These are phyloP conservation scores for Metarhizium robertsii DNA, from an alignment of 2,329 filamentous ascomycete species.

Conservation along the genomic window DNA sequence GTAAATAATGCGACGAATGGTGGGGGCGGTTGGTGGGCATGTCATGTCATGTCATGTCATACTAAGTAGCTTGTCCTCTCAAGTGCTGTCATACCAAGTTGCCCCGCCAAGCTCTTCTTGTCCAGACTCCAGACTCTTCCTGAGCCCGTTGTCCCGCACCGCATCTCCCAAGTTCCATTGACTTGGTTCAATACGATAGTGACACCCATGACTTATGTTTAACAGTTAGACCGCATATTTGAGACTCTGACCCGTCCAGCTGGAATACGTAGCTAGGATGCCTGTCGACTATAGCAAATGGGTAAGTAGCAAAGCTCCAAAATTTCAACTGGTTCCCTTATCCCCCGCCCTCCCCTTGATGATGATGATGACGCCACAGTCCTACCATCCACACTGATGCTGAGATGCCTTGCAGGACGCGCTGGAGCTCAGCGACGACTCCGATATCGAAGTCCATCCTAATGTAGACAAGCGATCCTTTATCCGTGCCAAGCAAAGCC, in stretches of 20 bases:
- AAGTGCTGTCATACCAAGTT: neutral
- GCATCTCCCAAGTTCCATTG: neutral
- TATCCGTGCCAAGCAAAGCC: constrained; percentile 93
- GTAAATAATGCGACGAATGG: neutral
- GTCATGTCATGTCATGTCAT: no score
- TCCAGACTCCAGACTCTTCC: neutral
- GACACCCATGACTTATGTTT: neutral
- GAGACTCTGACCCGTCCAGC: neutral
- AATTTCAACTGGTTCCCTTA: neutral
- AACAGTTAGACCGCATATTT: neutral
- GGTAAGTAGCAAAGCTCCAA: constrained; percentile 31
- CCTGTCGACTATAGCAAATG: constrained; percentile 59
- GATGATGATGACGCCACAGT: neutral
- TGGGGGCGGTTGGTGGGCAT: neutral
- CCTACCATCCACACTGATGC: neutral
- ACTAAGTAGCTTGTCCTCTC: no score
- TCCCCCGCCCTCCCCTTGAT: neutral
- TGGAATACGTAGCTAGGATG: constrained; percentile 23
- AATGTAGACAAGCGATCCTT: constrained; percentile 99
- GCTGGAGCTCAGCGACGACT: constrained; percentile 95
- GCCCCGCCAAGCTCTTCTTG: neutral
- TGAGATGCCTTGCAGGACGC: constrained; percentile 51
- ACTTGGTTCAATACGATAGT: neutral
- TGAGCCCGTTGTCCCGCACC: no score
- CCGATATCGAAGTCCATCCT: constrained; percentile 94